Conservation (phyloP, 2,329 filamentous ascomycete genomes). For the Aspergillus proliferans region DNA sequence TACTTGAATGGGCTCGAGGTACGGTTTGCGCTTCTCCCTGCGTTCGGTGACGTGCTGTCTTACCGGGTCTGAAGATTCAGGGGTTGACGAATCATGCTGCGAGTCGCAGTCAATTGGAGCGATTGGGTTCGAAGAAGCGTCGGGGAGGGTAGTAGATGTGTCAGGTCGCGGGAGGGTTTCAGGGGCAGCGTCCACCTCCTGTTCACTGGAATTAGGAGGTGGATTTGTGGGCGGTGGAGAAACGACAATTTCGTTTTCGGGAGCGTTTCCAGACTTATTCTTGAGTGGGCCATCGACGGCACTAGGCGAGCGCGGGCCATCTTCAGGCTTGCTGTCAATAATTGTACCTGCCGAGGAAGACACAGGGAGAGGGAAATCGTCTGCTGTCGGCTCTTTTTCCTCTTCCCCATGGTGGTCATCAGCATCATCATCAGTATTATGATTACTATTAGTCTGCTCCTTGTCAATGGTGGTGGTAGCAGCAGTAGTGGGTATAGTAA, state of each 20-base stretch:
- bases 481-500: constrained; percentile 5
- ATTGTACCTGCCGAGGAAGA: constrained; percentile 12
- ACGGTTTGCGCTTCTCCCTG: constrained; percentile 29
- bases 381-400: not conserved
- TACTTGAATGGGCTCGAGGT: constrained; percentile 50
- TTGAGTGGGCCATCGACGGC: constrained; percentile 24
- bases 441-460: not conserved
- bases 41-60: constrained; percentile 16
- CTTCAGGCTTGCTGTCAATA: constrained; percentile 20
- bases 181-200: constrained; percentile 10
- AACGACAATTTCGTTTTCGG: constrained; percentile 19
- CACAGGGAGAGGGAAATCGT: not conserved
- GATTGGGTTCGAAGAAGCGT: constrained; percentile 15
- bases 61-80: constrained; percentile 16
- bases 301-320: constrained; percentile 26
- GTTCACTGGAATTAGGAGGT: constrained; percentile 10
- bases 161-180: constrained; percentile 14
- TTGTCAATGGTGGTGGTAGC: not conserved
- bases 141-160: constrained; percentile 9
- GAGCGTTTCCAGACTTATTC: constrained; percentile 17
- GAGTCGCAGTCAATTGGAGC: constrained; percentile 14
- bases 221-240: constrained; percentile 14
- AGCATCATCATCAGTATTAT: not conserved
- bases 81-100: constrained; percentile 14
- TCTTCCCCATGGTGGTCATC: not conserved